Percentiles rank a stretch among this genome's conserved stretches.
Evolutionary conservation across 768 basidiomycete species (phyloP).

Genomic region (Rhizopogon vulgaris): DNA sequence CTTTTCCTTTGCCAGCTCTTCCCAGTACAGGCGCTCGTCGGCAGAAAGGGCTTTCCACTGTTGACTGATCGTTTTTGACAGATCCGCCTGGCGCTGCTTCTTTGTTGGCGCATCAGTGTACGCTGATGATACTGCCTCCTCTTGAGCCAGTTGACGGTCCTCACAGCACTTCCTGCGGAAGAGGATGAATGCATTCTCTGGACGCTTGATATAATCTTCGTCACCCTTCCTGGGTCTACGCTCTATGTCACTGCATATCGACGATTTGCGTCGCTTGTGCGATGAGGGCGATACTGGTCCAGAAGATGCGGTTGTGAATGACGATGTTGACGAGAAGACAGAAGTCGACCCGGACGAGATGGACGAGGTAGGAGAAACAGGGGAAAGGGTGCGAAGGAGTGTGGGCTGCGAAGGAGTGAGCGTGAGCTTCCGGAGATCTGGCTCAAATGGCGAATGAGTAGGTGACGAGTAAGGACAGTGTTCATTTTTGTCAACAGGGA

Average conservation of each 20-base stretch:
- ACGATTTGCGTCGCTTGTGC: conserved; percentile 49
- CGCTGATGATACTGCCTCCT: conserved; percentile 33
- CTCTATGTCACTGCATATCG: conserved; percentile 41
- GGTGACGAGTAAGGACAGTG: conserved; percentile 63
- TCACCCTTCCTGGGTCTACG: conserved; percentile 59
- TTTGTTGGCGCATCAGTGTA: conserved; percentile 37
- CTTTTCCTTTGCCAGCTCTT: conserved; percentile 69
- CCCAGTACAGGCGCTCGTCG: conserved; percentile 70
- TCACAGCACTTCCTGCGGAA: conserved; percentile 78
- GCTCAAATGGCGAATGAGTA: conserved; percentile 67
- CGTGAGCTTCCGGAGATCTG: conserved; percentile 46
- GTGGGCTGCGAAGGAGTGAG: conserved; percentile 37
- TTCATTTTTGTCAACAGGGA: conserved; percentile 32
- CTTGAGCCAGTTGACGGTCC: conserved; percentile 53
- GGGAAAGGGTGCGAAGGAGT: conserved; percentile 35
- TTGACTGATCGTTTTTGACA: conserved; percentile 77
- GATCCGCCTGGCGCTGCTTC: conserved; percentile 74
- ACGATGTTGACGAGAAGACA: conserved; percentile 33
- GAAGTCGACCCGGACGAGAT: conserved; percentile 35
- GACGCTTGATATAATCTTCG: conserved; percentile 79
- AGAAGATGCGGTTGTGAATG: conserved; percentile 27
- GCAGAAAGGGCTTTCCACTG: conserved; percentile 67
- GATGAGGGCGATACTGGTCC: conserved; percentile 27
- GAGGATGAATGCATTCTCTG: conserved; percentile 81
- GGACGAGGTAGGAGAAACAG: conserved; percentile 27